Evolutionary conservation across 2,329 filamentous ascomycete genomes (phyloP), one percentile per base, ranked within the genome.

Genomic region (Xylariaceae sp.): DNA sequence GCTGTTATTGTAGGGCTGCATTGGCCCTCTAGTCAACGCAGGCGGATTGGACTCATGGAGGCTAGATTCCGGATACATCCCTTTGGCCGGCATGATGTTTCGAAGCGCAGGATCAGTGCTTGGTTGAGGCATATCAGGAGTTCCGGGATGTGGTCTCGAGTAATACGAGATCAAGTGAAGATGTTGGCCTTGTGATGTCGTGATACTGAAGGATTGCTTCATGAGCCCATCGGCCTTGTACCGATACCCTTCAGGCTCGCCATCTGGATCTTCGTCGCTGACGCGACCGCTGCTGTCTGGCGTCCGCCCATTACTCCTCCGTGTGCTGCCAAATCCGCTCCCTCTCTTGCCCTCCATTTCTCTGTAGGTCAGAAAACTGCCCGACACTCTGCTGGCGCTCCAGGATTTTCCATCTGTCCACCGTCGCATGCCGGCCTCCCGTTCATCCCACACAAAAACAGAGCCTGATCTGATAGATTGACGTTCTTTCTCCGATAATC

Each of bases 191-290:
- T 76, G 83, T 2, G 87, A 89, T 1, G 93, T 97, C 17, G 90
- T 96, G 68, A 98, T 97, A 69, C 91, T 97, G 74, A 97, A 98
- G 0, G 93, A 97, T 67, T 98, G 93, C 77, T 98, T 98, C 89
- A 97, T 96, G 3, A 98, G 77, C 1, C 93, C 93, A 57, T 98
- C 93, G 9, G 85, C 87, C 73, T 96, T 98, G 69, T 95, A 95
- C 50, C 89, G 76, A 64, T 95, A 95, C 32, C 89, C 89, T 63
- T 95, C 89, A 0, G 87, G 88, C 57, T 94, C 89, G 53, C 81
- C 85, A 40, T 87, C 84, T 50, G 87, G 87, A 54, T 94, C 87
- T 37, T 93, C 90, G 57, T 95, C 89, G 60, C 87, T 91, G 19
- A 79, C 81, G 49, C 84, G 81, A 45, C 81, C 82, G 55, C 86